Evolutionary conservation across 2,329 filamentous ascomycete genomes (phyloP), one percentile per base, ranked within the genome.

Genomic region (Ophioceras dolichostomum): DNA sequence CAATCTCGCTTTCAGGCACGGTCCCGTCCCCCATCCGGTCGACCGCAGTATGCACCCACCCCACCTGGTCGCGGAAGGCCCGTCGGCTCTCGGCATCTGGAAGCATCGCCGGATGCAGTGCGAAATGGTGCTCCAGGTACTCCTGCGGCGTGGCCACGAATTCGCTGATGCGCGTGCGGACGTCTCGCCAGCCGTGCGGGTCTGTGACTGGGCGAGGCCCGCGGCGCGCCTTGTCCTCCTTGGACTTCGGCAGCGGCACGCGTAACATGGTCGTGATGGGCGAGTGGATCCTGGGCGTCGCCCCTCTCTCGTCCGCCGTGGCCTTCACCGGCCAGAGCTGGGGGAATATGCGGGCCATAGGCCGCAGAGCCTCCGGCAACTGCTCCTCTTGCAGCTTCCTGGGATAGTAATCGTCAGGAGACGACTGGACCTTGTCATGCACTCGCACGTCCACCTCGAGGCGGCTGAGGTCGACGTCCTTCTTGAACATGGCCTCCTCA

Each of bases 311-410:
- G 54, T 96, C 89, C 4, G 88, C 91, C 3, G 86, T 84, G 0
- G 86, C 83, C 53, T 77, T 83, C 40, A 95, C 75, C 9, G 88
- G 89, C 87, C 91, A 95, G 28, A 95, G 63, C 49, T 91, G 81
- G 8, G 78, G 68, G 46, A 98, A 96, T 54, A 95, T 83, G 41
- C 84, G 75, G 29, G 82, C 77, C 41, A 95, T 73, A 1, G 79
- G 76, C 51, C 75, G 65, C 27, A 86, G 49, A 10, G 68, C 62
- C 16, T 63, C 54, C 1, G 76, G 65, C 17, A 80, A 55, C 18
- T 59, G 56, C 3, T 72, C 67, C 39, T 60, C 60, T 27, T 63
- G 60, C 19, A 82, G 60, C 14, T 59, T 49, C 14, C 65, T 66
- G 2, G 74, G 77, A 48, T 74, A 73, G 52, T 72, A 78, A 47